Base-by-base conservation (phyloP, 768 basidiomycete genomes). In the Tulasnella sp. region DNA sequence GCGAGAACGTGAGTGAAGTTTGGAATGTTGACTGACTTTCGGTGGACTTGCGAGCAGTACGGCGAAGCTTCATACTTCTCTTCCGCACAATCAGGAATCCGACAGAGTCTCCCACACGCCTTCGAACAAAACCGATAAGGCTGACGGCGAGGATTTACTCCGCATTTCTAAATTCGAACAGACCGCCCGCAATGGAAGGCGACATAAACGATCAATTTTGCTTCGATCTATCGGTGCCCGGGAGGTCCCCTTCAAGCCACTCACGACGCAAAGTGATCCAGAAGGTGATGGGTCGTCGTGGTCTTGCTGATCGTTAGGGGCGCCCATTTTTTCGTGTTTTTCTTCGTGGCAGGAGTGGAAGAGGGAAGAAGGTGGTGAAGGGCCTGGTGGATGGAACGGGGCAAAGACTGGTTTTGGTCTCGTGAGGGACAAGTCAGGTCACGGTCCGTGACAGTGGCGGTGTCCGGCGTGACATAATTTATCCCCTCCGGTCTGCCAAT, bases 21-120 rank as follows among this genome's bases (percentile, higher is more conserved):
- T 27, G 31, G 76, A 52, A 52, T 1, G 52, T n/a, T n/a, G 52
- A n/a, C 52, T 52, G 52, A 77, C 76, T 71, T 58, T 38, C 76
- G 48, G 39, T 77, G 76, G 19, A 62, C 48, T n/a, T 77, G 76
- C 18, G 76, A 62, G 56, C 76, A 77, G 19, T 62, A 77, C 8
- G 39, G 76, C 39, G 56, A 34, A 4, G 56, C 18, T 16, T 27
- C 56, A n/a, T 36, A 77, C 39, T 52, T 58, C 36, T 24, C 6
- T 27, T 71, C 62, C 34, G 48, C 31, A 31, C 76, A 77, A 39
- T 77, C 76, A 4, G 56, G 76, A 34, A 77, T 77, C 42, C 38
- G 39, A 39, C 76, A 77, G 34, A 38, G 31, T 16, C 36, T 40
- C 24, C 56, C 76, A 39, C 76, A 77, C 39, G 38, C 42, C 19